These are phyloP conservation scores for Naganishia liquefaciens DNA, from an alignment of 1,284 basidiomycete species.

Conservation along the genomic window DNA sequence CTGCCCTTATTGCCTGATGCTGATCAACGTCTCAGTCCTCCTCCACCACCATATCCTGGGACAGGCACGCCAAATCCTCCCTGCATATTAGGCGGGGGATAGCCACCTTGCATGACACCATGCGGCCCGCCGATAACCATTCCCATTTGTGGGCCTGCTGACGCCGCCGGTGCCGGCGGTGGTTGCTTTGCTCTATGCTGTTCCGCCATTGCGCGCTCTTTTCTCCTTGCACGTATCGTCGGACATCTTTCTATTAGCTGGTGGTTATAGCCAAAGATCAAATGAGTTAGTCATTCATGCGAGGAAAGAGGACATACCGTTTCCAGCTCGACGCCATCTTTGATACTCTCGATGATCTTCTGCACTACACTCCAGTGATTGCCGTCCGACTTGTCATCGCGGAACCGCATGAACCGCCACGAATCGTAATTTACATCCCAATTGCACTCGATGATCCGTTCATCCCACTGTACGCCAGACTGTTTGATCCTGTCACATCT, in stretches of 20 bases:
- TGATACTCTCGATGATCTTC: conserved; percentile 81
- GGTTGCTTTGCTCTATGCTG: conserved; percentile 15
- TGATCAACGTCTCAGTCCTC: conserved; percentile 21
- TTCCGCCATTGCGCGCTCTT: conserved; percentile 22
- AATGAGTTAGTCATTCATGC: background rate
- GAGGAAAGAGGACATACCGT: conserved; percentile 59
- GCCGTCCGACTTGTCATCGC: conserved; percentile 86
- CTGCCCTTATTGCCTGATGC: background rate
- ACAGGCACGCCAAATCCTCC: conserved; percentile 12
- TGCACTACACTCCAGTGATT: conserved; percentile 81
- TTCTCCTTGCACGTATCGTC: conserved; percentile 19
- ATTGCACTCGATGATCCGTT: conserved; percentile 88
- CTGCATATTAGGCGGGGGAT: conserved; percentile 13
- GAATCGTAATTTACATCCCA: conserved; percentile 70
- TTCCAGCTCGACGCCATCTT: conserved; percentile 85
- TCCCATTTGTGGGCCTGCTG: conserved; percentile 5
- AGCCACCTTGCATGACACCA: background rate
- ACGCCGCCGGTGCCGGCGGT: background rate
- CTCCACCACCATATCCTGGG: conserved; percentile 9
- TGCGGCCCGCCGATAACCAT: conserved; percentile 14
- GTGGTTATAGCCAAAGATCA: background rate
- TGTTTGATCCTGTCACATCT: conserved; percentile 69
- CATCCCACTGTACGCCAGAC: conserved; percentile 83
- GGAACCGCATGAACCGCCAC: conserved; percentile 88
- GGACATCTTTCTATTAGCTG: conserved; percentile 27